Evolutionary conservation across 805 yeast genomes (phyloP).

Genomic region (Saccharomycopsis selenospora): DNA sequence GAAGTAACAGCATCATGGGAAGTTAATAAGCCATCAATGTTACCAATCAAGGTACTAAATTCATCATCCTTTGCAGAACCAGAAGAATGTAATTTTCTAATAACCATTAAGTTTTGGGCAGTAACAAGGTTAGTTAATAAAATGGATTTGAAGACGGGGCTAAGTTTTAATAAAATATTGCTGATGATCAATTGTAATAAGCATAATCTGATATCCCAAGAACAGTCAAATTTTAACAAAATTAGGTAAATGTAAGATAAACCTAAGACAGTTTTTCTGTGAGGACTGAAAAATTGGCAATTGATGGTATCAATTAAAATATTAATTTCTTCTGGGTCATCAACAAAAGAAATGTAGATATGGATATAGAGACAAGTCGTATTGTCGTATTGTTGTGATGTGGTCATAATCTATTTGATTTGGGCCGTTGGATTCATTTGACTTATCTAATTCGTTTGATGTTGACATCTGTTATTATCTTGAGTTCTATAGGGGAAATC

Average conservation of each 20-base stretch:
- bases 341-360: no score
- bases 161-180: not conserved
- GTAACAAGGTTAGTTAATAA: not conserved
- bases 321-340: conserved; percentile 1
- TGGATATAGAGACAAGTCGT: no score
- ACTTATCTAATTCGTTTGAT: no score
- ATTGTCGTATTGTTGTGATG: no score
- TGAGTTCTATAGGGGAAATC: no score
- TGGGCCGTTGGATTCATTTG: no score
- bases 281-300: conserved; percentile 1
- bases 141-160: not conserved
- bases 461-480: no score
- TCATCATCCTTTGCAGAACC: conserved; percentile 21
- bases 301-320: not conserved
- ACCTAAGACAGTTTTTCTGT: conserved; percentile 3
- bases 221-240: conserved; percentile 10
- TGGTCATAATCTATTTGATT: no score
- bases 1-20: conserved; percentile 14
- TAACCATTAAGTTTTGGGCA: not conserved
- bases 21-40: not conserved
- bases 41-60: not conserved
- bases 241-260: conserved; percentile 8
- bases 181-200: conserved; percentile 2
- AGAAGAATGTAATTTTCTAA: conserved; percentile 28
- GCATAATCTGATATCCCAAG: conserved; percentile 1